A percentile compares a stretch with the other conserved stretches of the same genome.
phyloP scores from a whole-genome alignment of 805 yeast species.

The Metschnikowia shivogae region DNA sequence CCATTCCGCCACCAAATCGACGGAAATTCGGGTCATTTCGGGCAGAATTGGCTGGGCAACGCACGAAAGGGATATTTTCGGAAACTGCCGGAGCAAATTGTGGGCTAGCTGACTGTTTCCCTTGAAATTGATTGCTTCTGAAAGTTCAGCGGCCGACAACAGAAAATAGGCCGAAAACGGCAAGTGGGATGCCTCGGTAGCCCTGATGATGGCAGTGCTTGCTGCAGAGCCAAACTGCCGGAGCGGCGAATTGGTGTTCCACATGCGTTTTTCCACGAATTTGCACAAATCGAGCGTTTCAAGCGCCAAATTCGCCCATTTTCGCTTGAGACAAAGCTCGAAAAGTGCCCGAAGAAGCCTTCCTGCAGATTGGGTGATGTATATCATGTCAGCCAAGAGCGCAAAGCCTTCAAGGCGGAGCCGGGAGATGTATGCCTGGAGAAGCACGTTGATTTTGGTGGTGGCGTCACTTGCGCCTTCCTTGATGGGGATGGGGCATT shows the following conservation, averaged over 20 bases:
- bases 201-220: constrained; percentile 64
- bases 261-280: constrained; percentile 74
- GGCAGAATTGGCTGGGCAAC: constrained; percentile 76
- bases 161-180: constrained; percentile 80
- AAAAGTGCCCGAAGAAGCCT: constrained; percentile 80
- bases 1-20: constrained; percentile 71
- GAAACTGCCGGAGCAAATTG: constrained; percentile 66
- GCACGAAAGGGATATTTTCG: constrained; percentile 56
- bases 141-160: constrained; percentile 70
- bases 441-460: constrained; percentile 72
- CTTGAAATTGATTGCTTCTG: constrained; percentile 74
- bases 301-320: constrained; percentile 66
- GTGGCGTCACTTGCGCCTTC: constrained; percentile 66
- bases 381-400: constrained; percentile 86
- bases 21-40: constrained; percentile 57
- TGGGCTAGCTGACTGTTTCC: constrained; percentile 57
- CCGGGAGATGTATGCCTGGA: constrained; percentile 84
- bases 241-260: constrained; percentile 83
- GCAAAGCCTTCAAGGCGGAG: constrained; percentile 83
- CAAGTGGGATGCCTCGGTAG: constrained; percentile 73
- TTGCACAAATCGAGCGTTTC: constrained; percentile 62
- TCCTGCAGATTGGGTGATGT: constrained; percentile 89
- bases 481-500: constrained; percentile 82
- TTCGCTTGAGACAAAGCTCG: constrained; percentile 66
- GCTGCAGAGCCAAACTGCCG: constrained; percentile 71